phyloP scores from a whole-genome alignment of 805 yeast species.

The Jamesozyma lodderae region DNA sequence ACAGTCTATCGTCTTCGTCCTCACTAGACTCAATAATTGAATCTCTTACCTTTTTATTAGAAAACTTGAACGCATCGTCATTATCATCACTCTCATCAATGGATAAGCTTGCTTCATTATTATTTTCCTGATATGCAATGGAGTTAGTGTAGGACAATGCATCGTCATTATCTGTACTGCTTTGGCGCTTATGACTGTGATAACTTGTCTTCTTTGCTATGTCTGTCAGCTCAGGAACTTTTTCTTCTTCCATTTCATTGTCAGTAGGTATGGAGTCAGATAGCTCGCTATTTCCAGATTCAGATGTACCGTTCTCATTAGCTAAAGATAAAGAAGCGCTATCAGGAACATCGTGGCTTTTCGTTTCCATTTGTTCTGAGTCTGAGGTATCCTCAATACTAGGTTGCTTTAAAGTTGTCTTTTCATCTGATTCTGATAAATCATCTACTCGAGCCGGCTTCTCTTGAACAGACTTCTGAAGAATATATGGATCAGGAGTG shows the following conservation, averaged over 20 bases:
- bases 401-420: neutral
- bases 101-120: constrained; percentile 7
- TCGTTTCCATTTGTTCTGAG: no score
- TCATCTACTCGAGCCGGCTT: neutral
- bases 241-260: neutral
- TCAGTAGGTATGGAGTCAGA: no score
- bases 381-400: neutral
- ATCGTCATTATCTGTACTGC: constrained; percentile 5
- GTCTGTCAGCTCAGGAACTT: neutral
- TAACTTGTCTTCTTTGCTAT: neutral
- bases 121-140: constrained; percentile 5
- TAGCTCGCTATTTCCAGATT: neutral
- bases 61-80: constrained; percentile 10
- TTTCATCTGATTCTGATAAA: neutral
- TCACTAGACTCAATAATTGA: constrained; percentile 14
- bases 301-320: neutral
- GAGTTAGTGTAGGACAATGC: constrained; percentile 9
- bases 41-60: constrained; percentile 8
- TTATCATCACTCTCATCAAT: constrained; percentile 5
- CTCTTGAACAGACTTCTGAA: neutral
- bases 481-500: neutral
- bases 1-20: constrained; percentile 9
- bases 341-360: no score
- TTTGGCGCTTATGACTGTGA: neutral
- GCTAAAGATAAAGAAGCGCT: neutral